Evolutionary conservation across 148 eudicot genomes (phyloP), one percentile per base, ranked within the genome.

Genomic region (Polygonum aviculare): DNA sequence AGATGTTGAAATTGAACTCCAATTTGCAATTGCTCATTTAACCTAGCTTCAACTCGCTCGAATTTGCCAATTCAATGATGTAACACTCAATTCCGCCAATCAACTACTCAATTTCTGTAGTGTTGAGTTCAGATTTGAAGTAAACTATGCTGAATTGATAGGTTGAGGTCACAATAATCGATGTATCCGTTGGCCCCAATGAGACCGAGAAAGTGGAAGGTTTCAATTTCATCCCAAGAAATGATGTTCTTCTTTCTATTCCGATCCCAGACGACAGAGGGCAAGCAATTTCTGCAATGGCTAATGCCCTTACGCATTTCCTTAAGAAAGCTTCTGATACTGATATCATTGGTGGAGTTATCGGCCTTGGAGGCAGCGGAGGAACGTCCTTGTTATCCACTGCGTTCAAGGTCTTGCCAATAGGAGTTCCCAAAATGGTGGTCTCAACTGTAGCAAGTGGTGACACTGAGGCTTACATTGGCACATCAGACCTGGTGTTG

Each of bases 321-420:
- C 81, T 93, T 69, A 77, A 77, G 72, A 91, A 85, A 85, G 85
- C 91, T 69, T 80, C 82, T 49, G 79, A 72, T 50, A 85, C 85
- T 79, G 22, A 79, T 80, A 75, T 77, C 35, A 85, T 93, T 82
- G 90, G 86, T 39, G 99, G 99, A 78, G 90, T 84, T 69, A 86
- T 93, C 82, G 98, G 99, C 18, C 87, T 95, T 45, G 99, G 99
- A 76, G 99, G 98, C 47, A 93, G 94, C 79, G 99, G 99, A 78
- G 99, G 99, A 69, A 95, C 99, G 21, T 88, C 99, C 41, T 74
- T 95, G 69, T 62, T 93, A 60, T 82, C 99, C 2, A 83, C 91
- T 52, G 93, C 98, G 78, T 93, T 95, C 79, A 89, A 85, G 80
- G 84, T 81, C 71, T 91, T 95, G 47, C 94, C 94, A 26, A 55